A percentile compares a stretch with the other conserved stretches of the same genome.
These are phyloP conservation scores for Geotrichum carabidarum DNA, from an alignment of 1,139 yeast genomes.

Conservation along the genomic window DNA sequence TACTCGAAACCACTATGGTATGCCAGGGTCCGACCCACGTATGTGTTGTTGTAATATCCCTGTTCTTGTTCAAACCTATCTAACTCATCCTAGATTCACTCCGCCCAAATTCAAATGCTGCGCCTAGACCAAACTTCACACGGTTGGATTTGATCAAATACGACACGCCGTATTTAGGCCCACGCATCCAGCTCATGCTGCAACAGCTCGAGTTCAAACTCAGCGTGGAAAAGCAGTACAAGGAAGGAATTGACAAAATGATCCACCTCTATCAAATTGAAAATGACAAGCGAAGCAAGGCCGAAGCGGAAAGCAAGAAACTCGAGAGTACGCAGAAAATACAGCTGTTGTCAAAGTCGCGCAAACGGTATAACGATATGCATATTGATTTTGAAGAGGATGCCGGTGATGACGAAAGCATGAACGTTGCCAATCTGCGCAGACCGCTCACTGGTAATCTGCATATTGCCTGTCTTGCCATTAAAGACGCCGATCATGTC, in stretches of 20 bases:
- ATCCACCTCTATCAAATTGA: conserved; percentile 80
- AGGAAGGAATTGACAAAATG: conserved; percentile 86
- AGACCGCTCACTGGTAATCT: conserved; percentile 80
- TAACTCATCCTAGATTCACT: neutral
- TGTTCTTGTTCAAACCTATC: too few relatives aligned
- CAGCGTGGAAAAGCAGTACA: conserved; percentile 89
- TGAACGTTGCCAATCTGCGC: conserved; percentile 62
- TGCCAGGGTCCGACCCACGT: too few relatives aligned
- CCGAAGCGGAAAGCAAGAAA: conserved; percentile 85
- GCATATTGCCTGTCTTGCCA: conserved; percentile 62
- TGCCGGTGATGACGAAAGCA: conserved; percentile 43
- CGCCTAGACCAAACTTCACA: conserved; percentile 31
- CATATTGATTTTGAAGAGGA: conserved; percentile 65
- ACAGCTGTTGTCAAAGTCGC: conserved; percentile 72
- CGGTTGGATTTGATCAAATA: conserved; percentile 75
- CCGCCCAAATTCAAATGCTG: neutral
- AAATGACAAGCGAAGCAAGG: conserved; percentile 80
- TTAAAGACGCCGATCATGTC: conserved; percentile 88
- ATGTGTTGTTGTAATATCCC: too few relatives aligned
- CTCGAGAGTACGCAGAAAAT: conserved; percentile 81
- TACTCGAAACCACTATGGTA: too few relatives aligned
- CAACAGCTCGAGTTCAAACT: conserved; percentile 90
- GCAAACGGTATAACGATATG: conserved; percentile 84
- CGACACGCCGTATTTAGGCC: conserved; percentile 94
- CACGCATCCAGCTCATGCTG: conserved; percentile 88